phyloP scores from a whole-genome alignment of 176 grass and related monocot genomes.

The Melocanna baccifera region DNA sequence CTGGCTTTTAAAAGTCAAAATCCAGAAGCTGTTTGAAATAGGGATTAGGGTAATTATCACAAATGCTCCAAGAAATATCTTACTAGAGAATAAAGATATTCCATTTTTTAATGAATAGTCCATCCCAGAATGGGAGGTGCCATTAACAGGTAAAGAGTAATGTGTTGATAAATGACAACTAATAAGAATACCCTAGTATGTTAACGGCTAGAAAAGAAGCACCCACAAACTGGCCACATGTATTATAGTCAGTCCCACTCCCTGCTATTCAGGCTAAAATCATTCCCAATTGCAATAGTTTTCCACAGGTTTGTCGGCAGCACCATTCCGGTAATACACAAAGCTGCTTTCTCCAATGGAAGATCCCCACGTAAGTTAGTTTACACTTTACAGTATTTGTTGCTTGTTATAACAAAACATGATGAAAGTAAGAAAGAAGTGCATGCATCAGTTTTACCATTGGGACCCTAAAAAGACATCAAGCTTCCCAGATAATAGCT shows the following conservation, averaged over 20 bases:
- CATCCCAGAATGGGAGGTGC: background rate
- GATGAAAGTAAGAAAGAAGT: background rate
- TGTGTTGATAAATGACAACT: background rate
- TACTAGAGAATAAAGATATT: background rate
- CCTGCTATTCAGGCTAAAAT: conserved; percentile 5
- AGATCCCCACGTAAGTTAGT: background rate
- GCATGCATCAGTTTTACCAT: background rate
- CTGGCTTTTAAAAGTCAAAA: too few relatives aligned
- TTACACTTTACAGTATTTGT: background rate
- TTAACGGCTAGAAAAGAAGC: background rate
- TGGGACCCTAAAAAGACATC: background rate
- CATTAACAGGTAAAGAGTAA: conserved; percentile 2
- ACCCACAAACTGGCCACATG: background rate
- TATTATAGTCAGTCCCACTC: background rate
- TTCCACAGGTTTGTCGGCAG: background rate
- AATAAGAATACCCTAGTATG: background rate
- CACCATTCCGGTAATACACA: background rate
- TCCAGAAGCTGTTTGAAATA: too few relatives aligned
- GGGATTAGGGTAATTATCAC: background rate
- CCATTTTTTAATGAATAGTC: background rate
- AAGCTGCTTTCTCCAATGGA: background rate
- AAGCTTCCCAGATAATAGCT: background rate
- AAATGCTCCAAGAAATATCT: background rate
- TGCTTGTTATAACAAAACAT: conserved; percentile 4
- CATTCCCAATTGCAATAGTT: background rate